A percentile compares a stretch with the other conserved stretches of the same genome.
These are phyloP conservation scores for Colletotrichum sp. DNA, from an alignment of 2,329 filamentous ascomycete species.

Conservation along the genomic window DNA sequence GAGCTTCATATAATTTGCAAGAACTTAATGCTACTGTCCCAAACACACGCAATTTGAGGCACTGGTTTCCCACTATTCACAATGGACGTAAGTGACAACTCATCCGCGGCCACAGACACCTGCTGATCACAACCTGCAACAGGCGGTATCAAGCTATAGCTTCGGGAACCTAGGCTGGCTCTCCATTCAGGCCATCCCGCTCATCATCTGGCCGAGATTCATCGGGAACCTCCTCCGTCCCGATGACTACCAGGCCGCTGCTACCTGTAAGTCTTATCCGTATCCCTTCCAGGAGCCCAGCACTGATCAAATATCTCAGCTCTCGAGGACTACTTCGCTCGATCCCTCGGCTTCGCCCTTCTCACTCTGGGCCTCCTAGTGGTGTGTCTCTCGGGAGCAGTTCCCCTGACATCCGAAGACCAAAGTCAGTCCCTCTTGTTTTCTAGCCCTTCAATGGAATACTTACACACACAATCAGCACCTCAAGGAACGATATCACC, in stretches of 20 bases:
- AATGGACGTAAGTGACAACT: constrained; percentile 31
- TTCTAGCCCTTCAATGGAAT: background rate
- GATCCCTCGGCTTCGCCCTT: constrained; percentile 71
- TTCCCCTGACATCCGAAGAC: constrained; percentile 65
- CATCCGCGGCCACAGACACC: background rate
- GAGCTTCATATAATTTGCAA: background rate
- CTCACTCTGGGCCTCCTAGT: constrained; percentile 67
- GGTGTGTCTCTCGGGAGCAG: constrained; percentile 72
- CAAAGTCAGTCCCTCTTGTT: constrained; percentile 30
- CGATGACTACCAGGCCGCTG: constrained; percentile 26
- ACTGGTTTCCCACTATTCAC: background rate
- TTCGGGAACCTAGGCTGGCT: constrained; percentile 60
- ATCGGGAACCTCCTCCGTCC: constrained; percentile 48
- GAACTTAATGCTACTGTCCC: background rate
- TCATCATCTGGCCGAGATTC: constrained; percentile 53
- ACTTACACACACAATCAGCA: background rate
- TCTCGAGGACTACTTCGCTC: constrained; percentile 76
- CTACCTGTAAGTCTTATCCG: constrained; percentile 37
- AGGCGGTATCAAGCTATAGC: constrained; percentile 57
- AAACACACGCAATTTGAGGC: background rate
- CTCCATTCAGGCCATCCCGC: constrained; percentile 49
- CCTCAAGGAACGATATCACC: constrained; percentile 54
- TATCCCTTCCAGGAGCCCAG: no score
- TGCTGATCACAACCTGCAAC: background rate
- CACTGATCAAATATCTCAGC: no score